Conservation (phyloP, 2,329 filamentous ascomycete genomes). For the Aspergillus unguis region DNA sequence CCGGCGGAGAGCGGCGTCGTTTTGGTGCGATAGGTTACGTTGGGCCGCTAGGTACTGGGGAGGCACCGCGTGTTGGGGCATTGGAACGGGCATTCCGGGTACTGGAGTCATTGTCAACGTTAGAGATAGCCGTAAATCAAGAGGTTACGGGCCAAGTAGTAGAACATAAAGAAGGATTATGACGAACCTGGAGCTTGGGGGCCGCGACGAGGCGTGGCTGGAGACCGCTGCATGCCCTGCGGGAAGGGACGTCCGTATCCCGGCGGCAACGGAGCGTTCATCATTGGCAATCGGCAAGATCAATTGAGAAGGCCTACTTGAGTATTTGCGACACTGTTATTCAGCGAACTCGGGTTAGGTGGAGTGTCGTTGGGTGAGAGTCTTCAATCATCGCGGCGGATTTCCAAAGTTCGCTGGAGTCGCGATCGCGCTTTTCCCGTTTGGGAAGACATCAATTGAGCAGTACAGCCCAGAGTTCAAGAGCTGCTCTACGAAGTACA, state of each 20-base stretch:
- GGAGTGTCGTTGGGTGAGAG: constrained; percentile 8
- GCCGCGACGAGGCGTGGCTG: constrained; percentile 42
- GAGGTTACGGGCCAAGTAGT: neutral
- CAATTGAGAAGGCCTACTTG: neutral
- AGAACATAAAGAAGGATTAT: neutral
- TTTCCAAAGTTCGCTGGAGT: constrained; percentile 28
- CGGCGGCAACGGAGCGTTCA: constrained; percentile 42
- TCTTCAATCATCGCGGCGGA: constrained; percentile 4
- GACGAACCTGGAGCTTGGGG: constrained; percentile 38
- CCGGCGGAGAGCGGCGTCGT: constrained; percentile 64
- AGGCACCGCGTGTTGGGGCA: constrained; percentile 37
- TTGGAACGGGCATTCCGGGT: constrained; percentile 33
- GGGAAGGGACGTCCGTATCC: constrained; percentile 43
- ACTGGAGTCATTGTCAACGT: constrained; percentile 14
- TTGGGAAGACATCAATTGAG: constrained; percentile 21
- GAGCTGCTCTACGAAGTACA: neutral
- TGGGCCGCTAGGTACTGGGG: constrained; percentile 38
- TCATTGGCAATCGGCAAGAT: constrained; percentile 19
- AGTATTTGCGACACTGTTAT: neutral
- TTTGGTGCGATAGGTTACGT: constrained; percentile 37
- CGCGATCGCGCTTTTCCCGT: constrained; percentile 35
- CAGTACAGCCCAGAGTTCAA: neutral
- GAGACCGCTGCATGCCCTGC: constrained; percentile 39
- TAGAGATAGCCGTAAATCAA: constrained; percentile 8
- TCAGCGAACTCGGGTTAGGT: constrained; percentile 4